phyloP scores from a whole-genome alignment of 78 protist species.

The Monosiga brevicollis region DNA sequence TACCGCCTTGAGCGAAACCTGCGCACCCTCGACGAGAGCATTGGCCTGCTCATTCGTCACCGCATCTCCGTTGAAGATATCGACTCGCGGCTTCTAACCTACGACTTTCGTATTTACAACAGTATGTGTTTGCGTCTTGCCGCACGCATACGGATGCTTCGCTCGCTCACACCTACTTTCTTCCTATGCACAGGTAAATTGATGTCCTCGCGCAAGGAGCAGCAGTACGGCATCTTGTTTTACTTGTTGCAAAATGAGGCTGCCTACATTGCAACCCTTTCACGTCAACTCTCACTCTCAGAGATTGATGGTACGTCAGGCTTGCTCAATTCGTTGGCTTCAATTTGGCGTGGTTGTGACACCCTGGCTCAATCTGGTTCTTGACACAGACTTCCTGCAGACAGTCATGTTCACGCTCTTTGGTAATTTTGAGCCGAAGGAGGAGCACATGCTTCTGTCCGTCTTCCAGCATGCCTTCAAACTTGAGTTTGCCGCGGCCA shows the following conservation, averaged over 20 bases:
- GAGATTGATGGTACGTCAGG: slow-evolving; percentile 21
- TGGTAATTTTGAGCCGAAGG: slow-evolving; percentile 29
- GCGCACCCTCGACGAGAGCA: not conserved
- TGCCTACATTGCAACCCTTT: slow-evolving; percentile 32
- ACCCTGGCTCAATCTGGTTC: not conserved
- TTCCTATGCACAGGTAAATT: not conserved
- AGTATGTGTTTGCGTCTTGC: too few relatives aligned
- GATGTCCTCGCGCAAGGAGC: not conserved
- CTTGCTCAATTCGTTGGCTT: not conserved
- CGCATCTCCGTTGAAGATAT: not conserved
- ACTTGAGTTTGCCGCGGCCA: not conserved
- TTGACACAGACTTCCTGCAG: slow-evolving; percentile 18
- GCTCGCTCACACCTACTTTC: not conserved
- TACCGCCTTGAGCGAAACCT: not conserved
- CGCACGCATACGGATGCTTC: not conserved
- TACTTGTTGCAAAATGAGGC: slow-evolving; percentile 42
- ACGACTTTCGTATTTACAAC: not conserved
- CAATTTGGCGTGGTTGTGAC: not conserved
- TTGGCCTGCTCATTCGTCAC: slow-evolving; percentile 1
- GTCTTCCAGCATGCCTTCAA: slow-evolving; percentile 28
- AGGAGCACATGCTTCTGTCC: slow-evolving; percentile 51
- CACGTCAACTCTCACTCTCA: slow-evolving; percentile 28
- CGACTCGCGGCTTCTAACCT: not conserved
- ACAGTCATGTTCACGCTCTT: slow-evolving; percentile 55
- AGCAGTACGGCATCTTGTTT: slow-evolving; percentile 42